These are phyloP conservation scores for Paecilomyces sp. DNA, from an alignment of 2,329 filamentous ascomycete genomes.

Conservation along the genomic window DNA sequence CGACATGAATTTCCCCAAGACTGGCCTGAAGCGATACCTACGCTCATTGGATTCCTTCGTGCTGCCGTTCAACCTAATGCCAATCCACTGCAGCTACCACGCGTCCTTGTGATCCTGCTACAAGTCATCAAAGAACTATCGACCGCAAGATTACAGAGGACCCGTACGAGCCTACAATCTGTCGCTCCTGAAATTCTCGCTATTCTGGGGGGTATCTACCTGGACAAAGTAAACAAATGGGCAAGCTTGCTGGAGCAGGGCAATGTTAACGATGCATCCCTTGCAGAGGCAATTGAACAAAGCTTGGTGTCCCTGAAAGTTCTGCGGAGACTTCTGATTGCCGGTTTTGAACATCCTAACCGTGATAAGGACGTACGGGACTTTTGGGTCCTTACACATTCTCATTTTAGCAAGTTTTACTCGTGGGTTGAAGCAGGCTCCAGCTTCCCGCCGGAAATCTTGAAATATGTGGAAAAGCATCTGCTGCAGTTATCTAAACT, in stretches of 20 bases:
- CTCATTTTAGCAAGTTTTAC: constrained; percentile 72
- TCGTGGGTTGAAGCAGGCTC: constrained; percentile 53
- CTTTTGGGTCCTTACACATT: constrained; percentile 73
- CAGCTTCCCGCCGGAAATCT: constrained; percentile 45
- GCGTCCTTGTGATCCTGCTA: constrained; percentile 69
- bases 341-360: constrained; percentile 79
- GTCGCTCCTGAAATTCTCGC: constrained; percentile 79
- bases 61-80: constrained; percentile 44
- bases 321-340: constrained; percentile 68
- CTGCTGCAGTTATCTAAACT: constrained; percentile 86
- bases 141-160: constrained; percentile 67
- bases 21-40: constrained; percentile 53
- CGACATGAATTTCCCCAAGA: constrained; percentile 83
- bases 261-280: constrained; percentile 52
- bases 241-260: constrained; percentile 51
- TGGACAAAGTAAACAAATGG: constrained; percentile 66
- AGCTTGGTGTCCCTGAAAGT: constrained; percentile 74
- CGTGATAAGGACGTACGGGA: constrained; percentile 66
- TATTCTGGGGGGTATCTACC: constrained; percentile 70
- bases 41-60: constrained; percentile 58
- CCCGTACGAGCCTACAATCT: constrained; percentile 68
- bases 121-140: constrained; percentile 87
- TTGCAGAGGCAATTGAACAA: constrained; percentile 62
- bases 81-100: constrained; percentile 60
- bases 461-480: constrained; percentile 70